Conservation (phyloP, 75 land plant genomes). For the Azolla pinnata region DNA sequence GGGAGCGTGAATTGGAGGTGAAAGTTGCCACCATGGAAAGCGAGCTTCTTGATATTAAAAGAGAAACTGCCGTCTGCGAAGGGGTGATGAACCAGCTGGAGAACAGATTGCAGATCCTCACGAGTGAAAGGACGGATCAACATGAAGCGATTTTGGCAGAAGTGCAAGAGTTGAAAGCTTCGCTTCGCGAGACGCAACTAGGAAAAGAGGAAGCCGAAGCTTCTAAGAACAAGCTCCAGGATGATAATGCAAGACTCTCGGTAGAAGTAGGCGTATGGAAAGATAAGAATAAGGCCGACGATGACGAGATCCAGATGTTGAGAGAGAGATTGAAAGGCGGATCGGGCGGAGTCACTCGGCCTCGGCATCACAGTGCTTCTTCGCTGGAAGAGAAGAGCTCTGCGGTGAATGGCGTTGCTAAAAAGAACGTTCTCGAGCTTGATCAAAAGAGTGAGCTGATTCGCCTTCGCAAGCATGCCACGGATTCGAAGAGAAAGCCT, state of each 20-base stretch:
- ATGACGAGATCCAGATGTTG: background rate
- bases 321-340: background rate
- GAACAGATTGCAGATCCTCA: background rate
- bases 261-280: background rate
- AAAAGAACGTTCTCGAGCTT: background rate
- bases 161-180: background rate
- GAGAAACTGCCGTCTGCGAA: background rate
- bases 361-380: background rate
- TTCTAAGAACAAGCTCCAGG: background rate
- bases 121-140: background rate
- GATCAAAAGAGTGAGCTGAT: constrained; percentile 8
- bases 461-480: constrained; percentile 21
- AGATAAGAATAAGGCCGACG: background rate
- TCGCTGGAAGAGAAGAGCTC: background rate
- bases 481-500: constrained; percentile 25
- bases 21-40: background rate
- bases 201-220: constrained; percentile 1
- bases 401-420: background rate
- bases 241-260: background rate
- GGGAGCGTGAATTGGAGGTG: background rate
- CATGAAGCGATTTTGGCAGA: background rate
- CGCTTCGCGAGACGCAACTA: background rate
- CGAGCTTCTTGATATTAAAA: background rate
- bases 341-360: background rate
- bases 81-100: background rate